Evolutionary conservation across 805 yeast species (phyloP).

Genomic region (Lipomyces chichibuensis): DNA sequence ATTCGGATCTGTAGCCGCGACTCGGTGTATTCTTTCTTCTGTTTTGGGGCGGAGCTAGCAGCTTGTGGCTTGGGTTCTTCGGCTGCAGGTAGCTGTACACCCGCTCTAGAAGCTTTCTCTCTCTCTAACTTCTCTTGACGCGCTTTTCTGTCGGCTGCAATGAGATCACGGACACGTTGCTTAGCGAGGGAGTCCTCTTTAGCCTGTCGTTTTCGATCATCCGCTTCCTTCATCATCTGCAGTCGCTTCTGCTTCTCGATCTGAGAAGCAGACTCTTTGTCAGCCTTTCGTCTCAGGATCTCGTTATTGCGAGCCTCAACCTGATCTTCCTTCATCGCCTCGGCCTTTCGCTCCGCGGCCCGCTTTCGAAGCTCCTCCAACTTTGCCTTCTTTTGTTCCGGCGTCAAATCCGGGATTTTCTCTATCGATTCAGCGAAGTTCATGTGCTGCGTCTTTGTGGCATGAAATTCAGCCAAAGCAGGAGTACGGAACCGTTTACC

Average conservation of each 20-base stretch:
- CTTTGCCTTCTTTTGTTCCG: constrained; percentile 41
- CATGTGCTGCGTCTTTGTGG: constrained; percentile 29
- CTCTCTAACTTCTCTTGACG: constrained; percentile 37
- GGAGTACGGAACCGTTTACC: constrained; percentile 31
- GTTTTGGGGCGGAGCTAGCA: constrained; percentile 31
- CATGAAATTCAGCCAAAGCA: constrained; percentile 34
- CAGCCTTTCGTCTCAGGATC: constrained; percentile 40
- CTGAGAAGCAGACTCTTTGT: constrained; percentile 39
- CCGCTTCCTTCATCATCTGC: constrained; percentile 43
- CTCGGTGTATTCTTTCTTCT: constrained; percentile 35
- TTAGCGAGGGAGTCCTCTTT: constrained; percentile 42
- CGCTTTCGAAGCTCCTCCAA: constrained; percentile 41
- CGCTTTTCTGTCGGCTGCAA: constrained; percentile 45
- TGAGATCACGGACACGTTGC: constrained; percentile 41
- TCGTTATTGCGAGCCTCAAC: constrained; percentile 41
- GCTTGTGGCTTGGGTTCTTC: constrained; percentile 24
- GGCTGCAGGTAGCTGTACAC: constrained; percentile 17
- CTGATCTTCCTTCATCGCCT: constrained; percentile 41
- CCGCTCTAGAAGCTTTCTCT: constrained; percentile 23
- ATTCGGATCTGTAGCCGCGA: constrained; percentile 37
- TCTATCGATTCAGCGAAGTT: constrained; percentile 35
- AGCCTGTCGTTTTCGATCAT: constrained; percentile 40
- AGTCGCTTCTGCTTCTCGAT: constrained; percentile 42
- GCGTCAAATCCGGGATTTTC: constrained; percentile 37
- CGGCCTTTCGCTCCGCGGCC: constrained; percentile 43